These are phyloP conservation scores for Septoria linicola DNA, from an alignment of 2,329 filamentous ascomycete species.

Conservation along the genomic window DNA sequence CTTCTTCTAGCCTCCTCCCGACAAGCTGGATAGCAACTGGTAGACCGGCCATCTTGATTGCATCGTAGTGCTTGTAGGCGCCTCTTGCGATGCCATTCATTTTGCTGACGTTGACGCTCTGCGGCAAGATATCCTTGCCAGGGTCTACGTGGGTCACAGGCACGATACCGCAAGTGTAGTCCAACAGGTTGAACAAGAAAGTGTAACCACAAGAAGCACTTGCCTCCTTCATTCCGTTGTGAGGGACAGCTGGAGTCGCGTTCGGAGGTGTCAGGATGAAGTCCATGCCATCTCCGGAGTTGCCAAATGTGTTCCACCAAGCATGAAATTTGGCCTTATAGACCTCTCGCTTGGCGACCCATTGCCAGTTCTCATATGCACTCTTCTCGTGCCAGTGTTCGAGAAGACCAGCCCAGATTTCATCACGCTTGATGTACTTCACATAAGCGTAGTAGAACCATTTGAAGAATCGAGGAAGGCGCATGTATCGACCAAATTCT, in stretches of 20 bases:
- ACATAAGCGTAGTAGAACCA: slow-evolving; percentile 88
- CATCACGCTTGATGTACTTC: slow-evolving; percentile 75
- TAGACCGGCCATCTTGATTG: slow-evolving; percentile 77
- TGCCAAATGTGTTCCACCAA: slow-evolving; percentile 72
- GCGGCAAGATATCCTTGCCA: slow-evolving; percentile 63
- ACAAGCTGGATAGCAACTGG: slow-evolving; percentile 85
- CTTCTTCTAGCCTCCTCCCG: slow-evolving; percentile 75
- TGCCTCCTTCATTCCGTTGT: slow-evolving; percentile 81
- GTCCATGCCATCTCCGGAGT: slow-evolving; percentile 55
- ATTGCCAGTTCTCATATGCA: slow-evolving; percentile 76
- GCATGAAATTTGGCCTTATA: slow-evolving; percentile 78
- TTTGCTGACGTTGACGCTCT: slow-evolving; percentile 58
- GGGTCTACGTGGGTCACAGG: slow-evolving; percentile 83
- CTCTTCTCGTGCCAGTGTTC: slow-evolving; percentile 71
- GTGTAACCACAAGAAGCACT: slow-evolving; percentile 89
- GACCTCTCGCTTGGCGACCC: slow-evolving; percentile 72
- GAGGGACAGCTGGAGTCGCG: slow-evolving; percentile 83
- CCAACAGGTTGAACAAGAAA: slow-evolving; percentile 87
- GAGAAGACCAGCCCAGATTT: slow-evolving; percentile 75
- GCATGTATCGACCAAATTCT: slow-evolving; percentile 73
- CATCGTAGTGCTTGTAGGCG: slow-evolving; percentile 83
- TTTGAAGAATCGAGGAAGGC: slow-evolving; percentile 69
- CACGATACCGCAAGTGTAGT: slow-evolving; percentile 79
- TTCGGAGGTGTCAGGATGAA: slow-evolving; percentile 82
- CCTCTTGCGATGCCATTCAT: slow-evolving; percentile 78